Base-by-base conservation (phyloP, 805 yeast genomes). In the Wickerhamiella dianesei region DNA sequence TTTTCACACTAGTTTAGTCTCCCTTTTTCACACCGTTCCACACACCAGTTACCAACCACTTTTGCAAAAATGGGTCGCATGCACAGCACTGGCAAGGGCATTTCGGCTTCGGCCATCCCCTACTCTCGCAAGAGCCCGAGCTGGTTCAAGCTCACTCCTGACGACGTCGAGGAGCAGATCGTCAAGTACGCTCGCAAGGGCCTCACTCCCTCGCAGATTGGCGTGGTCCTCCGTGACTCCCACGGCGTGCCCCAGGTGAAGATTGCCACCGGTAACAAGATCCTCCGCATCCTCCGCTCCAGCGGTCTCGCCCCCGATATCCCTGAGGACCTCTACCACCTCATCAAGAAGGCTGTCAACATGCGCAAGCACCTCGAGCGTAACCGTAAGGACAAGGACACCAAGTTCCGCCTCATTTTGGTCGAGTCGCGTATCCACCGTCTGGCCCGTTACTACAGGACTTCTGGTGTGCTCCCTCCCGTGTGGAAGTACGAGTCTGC, bases 401-500 rank as follows among this genome's bases (percentile, higher is more conserved):
- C 98, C 65, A 92, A 92, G 79, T 92, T 92, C 95, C 86, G 99
- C 82, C 86, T 92, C 70, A 92, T 92, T 92, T 82, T 92, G 74
- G 88, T 92, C 73, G 99, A 92, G 79, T 89, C 97, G 60, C 88
- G 99, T 87, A 92, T 92, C 79, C 99, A 92, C 95, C 89, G 99
- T 82, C 84, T 92, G 71, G 95, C 98, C 64, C 85, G 99, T 79
- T 92, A 92, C 94, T 92, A 92, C 96, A 89, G 96, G 86, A 85
- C 96, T 66, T 95, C 86, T 66, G 78, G 95, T 68, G 97, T 92
- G 66, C 82, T 92, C 70, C 98, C 99, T 66, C 97, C 99, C 72
- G 88, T 83, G 92, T 92, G 99, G 99, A 92, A 92, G 79, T 92
- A 84, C 94, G 99, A 92, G 80, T 89, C 98, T 63, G 95, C 98